Conservation (phyloP, 2,329 filamentous ascomycete genomes). For the Fusarium papillatum region DNA sequence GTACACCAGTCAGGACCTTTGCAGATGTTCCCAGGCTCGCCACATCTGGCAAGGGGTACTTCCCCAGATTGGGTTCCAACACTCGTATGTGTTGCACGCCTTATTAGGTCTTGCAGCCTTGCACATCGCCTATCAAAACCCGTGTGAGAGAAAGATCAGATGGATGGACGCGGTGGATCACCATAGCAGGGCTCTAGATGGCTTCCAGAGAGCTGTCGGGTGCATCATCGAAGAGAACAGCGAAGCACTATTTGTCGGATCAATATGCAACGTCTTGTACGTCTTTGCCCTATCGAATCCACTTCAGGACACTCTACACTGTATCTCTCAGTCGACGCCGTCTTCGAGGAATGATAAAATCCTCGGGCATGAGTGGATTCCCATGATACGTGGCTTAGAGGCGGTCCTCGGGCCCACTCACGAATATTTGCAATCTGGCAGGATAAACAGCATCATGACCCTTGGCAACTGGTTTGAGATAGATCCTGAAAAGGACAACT, state of each 20-base stretch:
- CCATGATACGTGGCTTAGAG: background rate
- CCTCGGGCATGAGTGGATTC: background rate
- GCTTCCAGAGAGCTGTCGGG: background rate
- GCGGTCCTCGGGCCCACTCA: background rate
- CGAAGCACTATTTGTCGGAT: background rate
- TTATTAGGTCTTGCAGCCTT: background rate
- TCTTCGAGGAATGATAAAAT: background rate
- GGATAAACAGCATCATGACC: background rate
- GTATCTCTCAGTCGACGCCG: background rate
- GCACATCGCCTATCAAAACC: background rate
- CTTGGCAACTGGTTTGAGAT: background rate
- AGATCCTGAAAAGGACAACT: background rate
- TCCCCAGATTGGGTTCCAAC: background rate
- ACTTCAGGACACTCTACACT: background rate
- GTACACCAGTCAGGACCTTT: background rate
- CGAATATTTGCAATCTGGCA: background rate
- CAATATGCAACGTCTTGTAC: background rate
- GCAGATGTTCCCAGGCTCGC: background rate
- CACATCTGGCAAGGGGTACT: background rate
- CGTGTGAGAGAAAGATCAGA: background rate
- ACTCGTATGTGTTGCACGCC: background rate
- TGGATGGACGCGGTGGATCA: background rate
- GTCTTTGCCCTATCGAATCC: background rate
- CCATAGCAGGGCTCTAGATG: background rate
- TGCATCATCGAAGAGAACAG: background rate